Evolutionary conservation across 2,329 filamentous ascomycete genomes (phyloP), one percentile per base, ranked within the genome.

Genomic region (Chrysoporthe austroafricana): DNA sequence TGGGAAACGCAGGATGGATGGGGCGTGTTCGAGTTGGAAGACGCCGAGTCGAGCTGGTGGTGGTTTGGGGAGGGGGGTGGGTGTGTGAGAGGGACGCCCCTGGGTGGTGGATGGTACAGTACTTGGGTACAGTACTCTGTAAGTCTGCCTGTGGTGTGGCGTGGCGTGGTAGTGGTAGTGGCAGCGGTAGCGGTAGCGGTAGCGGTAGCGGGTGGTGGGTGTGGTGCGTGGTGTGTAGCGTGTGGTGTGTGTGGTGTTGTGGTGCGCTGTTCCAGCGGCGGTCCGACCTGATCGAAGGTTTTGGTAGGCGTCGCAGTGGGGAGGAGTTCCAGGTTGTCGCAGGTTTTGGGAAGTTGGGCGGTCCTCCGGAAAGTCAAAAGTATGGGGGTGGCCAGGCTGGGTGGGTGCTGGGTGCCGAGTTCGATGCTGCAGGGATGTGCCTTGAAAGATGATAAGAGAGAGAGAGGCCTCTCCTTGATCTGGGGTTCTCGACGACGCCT

Each of bases 351-450:
- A 14, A 57, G 18, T 39, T 57, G 34, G 54, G 18, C n/a, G 14
- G 54, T n/a, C 32, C n/a, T 57, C 52, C 54, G 54, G 54, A 57
- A 57, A 57, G 54, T 57, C 54, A 57, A 57, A 57, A 57, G 50
- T 57, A 57, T 57, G 50, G 54, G 32, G 26, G 26, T 26, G 26
- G 26, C 26, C 26, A 26, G 26, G 26, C 26, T 26, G 26, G 26
- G 26, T 26, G 26, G 54, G 54, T 57, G 54, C 54, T 32, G 39
- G 54, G 54, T 57, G 39, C 54, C 32, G 54, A 39, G 34, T 39
- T 39, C 32, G 34, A 11, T 54, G 16, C 34, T 18, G 18, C 54
- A 57, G n/a, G 54, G 54, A 57, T 57, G 11, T 6, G 54, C 54
- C 54, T 57, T 57, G 54, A 2, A 18, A 36, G 54, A 57, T 39